phyloP scores from a whole-genome alignment of 768 basidiomycete genomes.

The Tricholoma matsutake region DNA sequence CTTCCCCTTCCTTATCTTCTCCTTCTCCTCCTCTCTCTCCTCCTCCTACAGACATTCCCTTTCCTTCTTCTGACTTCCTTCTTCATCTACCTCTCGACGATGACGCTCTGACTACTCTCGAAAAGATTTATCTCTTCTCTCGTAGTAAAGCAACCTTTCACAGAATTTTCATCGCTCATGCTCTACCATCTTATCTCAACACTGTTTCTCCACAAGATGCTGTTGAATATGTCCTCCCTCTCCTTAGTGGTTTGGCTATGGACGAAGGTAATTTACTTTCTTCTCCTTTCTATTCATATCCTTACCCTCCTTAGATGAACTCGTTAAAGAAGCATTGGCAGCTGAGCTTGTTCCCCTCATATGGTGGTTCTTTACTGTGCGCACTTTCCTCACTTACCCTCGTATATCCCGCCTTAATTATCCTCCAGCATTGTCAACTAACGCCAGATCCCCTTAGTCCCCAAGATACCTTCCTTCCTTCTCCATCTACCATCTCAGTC shows the following conservation, averaged over 20 bases:
- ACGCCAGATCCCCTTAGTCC: slow-evolving; percentile 45
- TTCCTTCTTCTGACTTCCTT: slow-evolving; percentile 34
- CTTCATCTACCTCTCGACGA: slow-evolving; percentile 59
- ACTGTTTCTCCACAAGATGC: slow-evolving; percentile 84
- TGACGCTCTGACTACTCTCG: slow-evolving; percentile 78
- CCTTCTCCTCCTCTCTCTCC: slow-evolving; percentile 26
- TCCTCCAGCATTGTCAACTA: slow-evolving; percentile 61
- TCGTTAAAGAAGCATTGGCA: slow-evolving; percentile 85
- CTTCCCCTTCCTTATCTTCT: slow-evolving; percentile 30
- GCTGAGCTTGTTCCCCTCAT: slow-evolving; percentile 76
- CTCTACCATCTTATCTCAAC: slow-evolving; percentile 73
- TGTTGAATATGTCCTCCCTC: slow-evolving; percentile 88
- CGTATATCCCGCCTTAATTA: slow-evolving; percentile 3
- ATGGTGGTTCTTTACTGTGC: slow-evolving; percentile 88
- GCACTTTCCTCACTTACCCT: slow-evolving; percentile 11
- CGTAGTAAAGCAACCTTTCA: slow-evolving; percentile 63
- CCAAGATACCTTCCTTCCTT: slow-evolving; percentile 31
- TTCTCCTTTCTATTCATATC: slow-evolving; percentile 4
- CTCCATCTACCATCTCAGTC: slow-evolving; percentile 55
- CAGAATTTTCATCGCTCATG: slow-evolving; percentile 80
- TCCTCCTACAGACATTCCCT: slow-evolving; percentile 32
- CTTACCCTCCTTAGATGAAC: slow-evolving; percentile 55
- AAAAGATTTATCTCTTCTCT: slow-evolving; percentile 89
- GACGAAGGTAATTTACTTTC: slow-evolving; percentile 61
- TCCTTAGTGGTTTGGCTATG: slow-evolving; percentile 81